phyloP scores from a whole-genome alignment of 129 eudicot genomes.

The Escallonia herrerae region DNA sequence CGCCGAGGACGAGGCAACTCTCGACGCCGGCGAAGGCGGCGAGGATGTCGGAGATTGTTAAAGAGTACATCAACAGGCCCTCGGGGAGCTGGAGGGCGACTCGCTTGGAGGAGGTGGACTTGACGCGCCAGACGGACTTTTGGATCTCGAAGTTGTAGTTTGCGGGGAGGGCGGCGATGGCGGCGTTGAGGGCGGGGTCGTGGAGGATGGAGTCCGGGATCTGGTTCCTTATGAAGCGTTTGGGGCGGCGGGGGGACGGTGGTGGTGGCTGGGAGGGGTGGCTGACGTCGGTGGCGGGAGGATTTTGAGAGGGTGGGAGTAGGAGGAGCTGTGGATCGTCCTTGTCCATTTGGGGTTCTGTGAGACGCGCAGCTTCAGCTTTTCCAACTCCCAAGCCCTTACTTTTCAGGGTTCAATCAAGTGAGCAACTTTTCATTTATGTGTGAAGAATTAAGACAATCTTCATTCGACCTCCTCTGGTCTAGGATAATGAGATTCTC shows the following conservation, averaged over 20 bases:
- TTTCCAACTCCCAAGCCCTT: too few relatives aligned
- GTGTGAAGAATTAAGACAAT: too few relatives aligned
- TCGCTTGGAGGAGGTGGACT: constrained; percentile 47
- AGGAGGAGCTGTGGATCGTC: neutral
- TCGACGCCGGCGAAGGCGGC: constrained; percentile 59
- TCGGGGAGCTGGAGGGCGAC: constrained; percentile 95
- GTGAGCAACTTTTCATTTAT: too few relatives aligned
- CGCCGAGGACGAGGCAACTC: constrained; percentile 62
- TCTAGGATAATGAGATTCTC: too few relatives aligned
- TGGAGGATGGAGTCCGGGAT: constrained; percentile 71
- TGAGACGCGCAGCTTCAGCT: neutral
- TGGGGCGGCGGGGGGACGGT: constrained; percentile 41
- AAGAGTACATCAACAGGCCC: constrained; percentile 86
- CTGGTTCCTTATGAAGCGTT: constrained; percentile 85
- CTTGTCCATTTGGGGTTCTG: neutral
- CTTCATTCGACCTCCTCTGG: too few relatives aligned
- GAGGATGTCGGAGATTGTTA: constrained; percentile 76
- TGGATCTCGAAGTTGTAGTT: constrained; percentile 94
- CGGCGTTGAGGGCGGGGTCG: constrained; percentile 68
- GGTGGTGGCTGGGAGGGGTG: constrained; percentile 14
- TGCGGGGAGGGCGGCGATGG: constrained; percentile 74
- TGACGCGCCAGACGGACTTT: constrained; percentile 71
- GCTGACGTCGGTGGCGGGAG: neutral
- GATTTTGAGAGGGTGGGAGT: neutral
- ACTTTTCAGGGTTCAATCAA: too few relatives aligned